Conservation (phyloP, 179 eudicot genomes). For the Drosera spatulata region DNA sequence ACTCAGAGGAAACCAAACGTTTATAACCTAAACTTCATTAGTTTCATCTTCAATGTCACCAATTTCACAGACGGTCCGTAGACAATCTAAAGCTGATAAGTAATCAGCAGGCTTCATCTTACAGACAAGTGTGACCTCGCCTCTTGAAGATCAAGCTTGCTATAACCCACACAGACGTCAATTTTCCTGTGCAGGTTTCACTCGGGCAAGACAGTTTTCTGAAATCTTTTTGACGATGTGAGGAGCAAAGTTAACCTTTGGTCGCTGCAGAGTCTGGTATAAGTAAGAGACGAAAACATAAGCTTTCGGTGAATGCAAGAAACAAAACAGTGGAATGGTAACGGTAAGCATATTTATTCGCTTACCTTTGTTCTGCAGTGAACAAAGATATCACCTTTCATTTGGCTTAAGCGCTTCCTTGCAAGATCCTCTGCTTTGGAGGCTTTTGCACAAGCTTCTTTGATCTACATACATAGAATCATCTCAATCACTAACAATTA, state of each 20-base stretch:
- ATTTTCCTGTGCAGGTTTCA: too few species aligned
- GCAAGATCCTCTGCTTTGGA: conserved; percentile 38
- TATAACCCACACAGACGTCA: too few species aligned
- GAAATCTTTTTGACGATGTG: conserved; percentile 20
- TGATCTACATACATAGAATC: conserved; percentile 21
- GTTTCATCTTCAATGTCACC: too few species aligned
- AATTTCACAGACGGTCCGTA: too few species aligned
- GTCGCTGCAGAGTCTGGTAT: conserved; percentile 42
- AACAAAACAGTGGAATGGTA: not conserved
- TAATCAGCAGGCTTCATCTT: too few species aligned
- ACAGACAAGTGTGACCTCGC: too few species aligned
- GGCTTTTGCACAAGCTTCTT: conserved; percentile 41
- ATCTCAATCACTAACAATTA: not conserved
- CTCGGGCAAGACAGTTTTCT: too few species aligned
- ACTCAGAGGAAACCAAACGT: too few species aligned
- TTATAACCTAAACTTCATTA: too few species aligned
- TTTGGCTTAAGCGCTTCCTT: conserved; percentile 33
- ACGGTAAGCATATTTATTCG: not conserved
- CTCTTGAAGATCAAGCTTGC: too few species aligned
- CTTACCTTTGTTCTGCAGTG: conserved; percentile 56
- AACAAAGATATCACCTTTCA: conserved; percentile 46
- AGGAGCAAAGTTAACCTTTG: conserved; percentile 45
- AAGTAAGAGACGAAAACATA: conserved; percentile 3
- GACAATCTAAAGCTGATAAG: too few species aligned
- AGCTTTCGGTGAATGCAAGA: not conserved